Base-by-base conservation (phyloP, 2,329 filamentous ascomycete genomes). In the Phialophora tarda region DNA sequence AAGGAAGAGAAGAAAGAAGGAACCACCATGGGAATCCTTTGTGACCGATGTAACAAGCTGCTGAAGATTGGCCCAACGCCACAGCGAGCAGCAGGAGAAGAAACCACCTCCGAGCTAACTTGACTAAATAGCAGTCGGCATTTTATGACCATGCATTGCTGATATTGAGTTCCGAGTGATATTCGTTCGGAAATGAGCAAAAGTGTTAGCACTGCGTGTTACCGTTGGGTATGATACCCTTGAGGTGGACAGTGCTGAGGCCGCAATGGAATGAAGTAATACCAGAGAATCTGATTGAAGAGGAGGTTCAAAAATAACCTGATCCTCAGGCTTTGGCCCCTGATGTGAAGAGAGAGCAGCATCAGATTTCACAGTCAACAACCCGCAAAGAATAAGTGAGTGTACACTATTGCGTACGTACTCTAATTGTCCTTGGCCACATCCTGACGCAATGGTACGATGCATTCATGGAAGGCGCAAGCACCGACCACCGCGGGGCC, bases 401-500 rank as follows among this genome's bases (percentile, higher is more conserved):
- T 6, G 32, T 12, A 34, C 10, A 34, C 30, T 10, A 32, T 12
- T 38, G 6, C 4, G 34, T 14, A 38, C 2, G 14, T 7, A 1
- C 38, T 41, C 38, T n/a, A 17, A 17, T n/a, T 1, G 38, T 17
- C 38, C 38, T 41, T 44, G 21, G 38, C 38, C 17, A 44, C 17
- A 8, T 44, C 38, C 38, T 44, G 17, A 44, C 17, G 38, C 38
- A 44, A 21, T n/a, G 17, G 38, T 7, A n/a, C 38, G 5, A 41
- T 41, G 38, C 48, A 21, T 26, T 23, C 21, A 12, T 28, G 48
- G 21, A 26, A 51, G 48, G 10, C 11, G 48, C 48, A 51, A 51
- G 48, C 48, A 17, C 48, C 48, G 48, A 51, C 48, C 48, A 24
- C 48, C 48, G 48, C 38, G 38, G 17, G 38, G 38, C 38, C 17